phyloP scores from a whole-genome alignment of 768 basidiomycete genomes.

The Kwoniella newhampshirensis region DNA sequence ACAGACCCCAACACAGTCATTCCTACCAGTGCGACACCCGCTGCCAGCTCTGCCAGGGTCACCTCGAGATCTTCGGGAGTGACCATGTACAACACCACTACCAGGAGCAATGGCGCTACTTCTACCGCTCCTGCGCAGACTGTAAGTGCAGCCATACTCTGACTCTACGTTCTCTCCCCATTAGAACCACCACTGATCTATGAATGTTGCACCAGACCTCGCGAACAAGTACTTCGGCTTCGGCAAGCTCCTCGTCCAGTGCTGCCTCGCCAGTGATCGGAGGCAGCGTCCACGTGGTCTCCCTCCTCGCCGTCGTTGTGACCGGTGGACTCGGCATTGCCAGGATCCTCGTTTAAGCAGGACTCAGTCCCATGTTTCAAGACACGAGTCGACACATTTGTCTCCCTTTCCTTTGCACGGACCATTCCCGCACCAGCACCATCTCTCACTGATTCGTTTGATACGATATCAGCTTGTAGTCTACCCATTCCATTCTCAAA shows the following conservation, averaged over 20 bases:
- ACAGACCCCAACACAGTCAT: conserved; percentile 10
- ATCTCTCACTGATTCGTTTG: too few species aligned
- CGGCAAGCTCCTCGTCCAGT: neutral
- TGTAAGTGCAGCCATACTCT: conserved; percentile 5
- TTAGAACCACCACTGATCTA: neutral
- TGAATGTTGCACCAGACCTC: conserved; percentile 3
- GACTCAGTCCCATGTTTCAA: too few species aligned
- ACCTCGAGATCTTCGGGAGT: conserved; percentile 4
- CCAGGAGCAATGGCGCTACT: conserved; percentile 2
- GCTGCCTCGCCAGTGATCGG: neutral
- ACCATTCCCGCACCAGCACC: neutral
- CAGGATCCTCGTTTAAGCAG: conserved; percentile 3
- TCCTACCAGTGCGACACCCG: conserved; percentile 6
- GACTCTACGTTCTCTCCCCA: neutral
- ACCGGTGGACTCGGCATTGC: conserved; percentile 13
- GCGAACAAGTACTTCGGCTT: neutral
- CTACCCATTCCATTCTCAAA: too few species aligned
- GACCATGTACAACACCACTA: conserved; percentile 17
- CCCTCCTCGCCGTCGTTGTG: conserved; percentile 9
- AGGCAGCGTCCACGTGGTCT: neutral
- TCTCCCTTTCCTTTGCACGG: neutral
- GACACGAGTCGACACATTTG: too few species aligned
- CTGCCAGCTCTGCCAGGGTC: conserved; percentile 8
- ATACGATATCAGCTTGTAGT: too few species aligned
- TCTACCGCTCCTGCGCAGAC: conserved; percentile 14